Percentiles rank a stretch among this genome's conserved stretches.
Evolutionary conservation across 2,329 filamentous ascomycete species (phyloP).

Genomic region (Arthrinium puccinioides): DNA sequence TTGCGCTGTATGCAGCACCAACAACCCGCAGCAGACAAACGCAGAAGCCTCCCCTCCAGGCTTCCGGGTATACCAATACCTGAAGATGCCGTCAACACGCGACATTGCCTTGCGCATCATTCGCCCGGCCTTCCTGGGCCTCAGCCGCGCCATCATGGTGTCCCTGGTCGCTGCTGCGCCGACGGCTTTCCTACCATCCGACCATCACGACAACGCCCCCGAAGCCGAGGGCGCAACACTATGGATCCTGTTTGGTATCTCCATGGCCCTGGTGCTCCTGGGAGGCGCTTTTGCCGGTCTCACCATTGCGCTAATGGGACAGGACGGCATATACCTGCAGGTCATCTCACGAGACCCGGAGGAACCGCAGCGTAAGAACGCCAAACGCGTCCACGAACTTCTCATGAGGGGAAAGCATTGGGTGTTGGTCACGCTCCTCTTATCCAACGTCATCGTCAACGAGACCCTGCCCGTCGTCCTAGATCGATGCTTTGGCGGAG

Average conservation of each 20-base stretch:
- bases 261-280: conserved; percentile 72
- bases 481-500: conserved; percentile 87
- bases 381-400: conserved; percentile 70
- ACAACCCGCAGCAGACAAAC: too few species aligned
- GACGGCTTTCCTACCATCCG: conserved; percentile 18
- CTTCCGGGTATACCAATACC: too few species aligned
- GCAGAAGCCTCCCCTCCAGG: too few species aligned
- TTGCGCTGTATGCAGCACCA: too few species aligned
- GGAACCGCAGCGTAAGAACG: conserved; percentile 80
- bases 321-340: conserved; percentile 95
- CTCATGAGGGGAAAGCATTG: conserved; percentile 91
- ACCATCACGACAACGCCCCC: conserved; percentile 35
- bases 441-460: conserved; percentile 97
- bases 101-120: conserved; percentile 4
- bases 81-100: background rate
- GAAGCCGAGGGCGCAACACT: conserved; percentile 56
- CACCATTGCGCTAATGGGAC: conserved; percentile 71
- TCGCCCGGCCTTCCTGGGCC: conserved; percentile 6
- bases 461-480: conserved; percentile 93
- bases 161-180: conserved; percentile 6
- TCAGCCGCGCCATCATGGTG: conserved; percentile 2
- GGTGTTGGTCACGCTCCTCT: conserved; percentile 88
- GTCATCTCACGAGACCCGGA: conserved; percentile 82
- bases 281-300: conserved; percentile 92
- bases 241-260: conserved; percentile 76